Conservation (phyloP, 495 filamentous ascomycete genomes). For the Wilcoxina mikolae region DNA sequence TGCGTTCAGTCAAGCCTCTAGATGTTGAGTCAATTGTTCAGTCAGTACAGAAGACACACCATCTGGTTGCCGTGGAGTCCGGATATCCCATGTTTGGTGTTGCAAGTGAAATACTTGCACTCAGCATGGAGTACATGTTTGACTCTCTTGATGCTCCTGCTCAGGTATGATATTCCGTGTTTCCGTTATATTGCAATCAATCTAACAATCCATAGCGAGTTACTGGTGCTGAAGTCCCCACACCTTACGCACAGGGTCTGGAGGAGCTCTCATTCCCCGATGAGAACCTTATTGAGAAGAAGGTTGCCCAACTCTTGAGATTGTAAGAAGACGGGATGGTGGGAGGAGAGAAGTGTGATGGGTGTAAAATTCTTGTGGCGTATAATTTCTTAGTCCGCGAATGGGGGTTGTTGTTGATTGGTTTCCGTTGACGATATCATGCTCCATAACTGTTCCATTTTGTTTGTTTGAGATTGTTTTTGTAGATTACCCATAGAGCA, state of each 20-base stretch:
- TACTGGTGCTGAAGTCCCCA: slow-evolving; percentile 91
- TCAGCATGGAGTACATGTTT: slow-evolving; percentile 94
- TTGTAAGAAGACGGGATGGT: slow-evolving; percentile 46
- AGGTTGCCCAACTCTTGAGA: slow-evolving; percentile 68
- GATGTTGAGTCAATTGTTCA: slow-evolving; percentile 90
- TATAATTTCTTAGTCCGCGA: neutral
- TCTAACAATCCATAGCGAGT: slow-evolving; percentile 39
- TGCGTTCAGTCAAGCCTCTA: slow-evolving; percentile 89
- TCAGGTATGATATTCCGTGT: slow-evolving; percentile 32
- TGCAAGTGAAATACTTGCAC: slow-evolving; percentile 74
- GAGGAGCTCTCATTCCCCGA: slow-evolving; percentile 88
- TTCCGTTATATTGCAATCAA: neutral
- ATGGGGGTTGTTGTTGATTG: neutral
- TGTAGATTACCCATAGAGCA: too few species aligned
- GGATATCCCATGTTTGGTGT: slow-evolving; percentile 94
- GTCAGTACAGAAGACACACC: slow-evolving; percentile 95
- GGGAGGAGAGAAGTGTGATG: neutral
- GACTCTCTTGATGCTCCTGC: slow-evolving; percentile 92
- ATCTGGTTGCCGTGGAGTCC: slow-evolving; percentile 81
- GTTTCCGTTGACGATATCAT: neutral
- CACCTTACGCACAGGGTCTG: slow-evolving; percentile 58
- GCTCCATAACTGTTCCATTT: neutral
- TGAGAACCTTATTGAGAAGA: slow-evolving; percentile 65
- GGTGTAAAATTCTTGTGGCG: neutral
- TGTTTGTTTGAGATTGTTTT: too few species aligned